phyloP scores from a whole-genome alignment of 163 green algal species.

The Chlorella variabilis region DNA sequence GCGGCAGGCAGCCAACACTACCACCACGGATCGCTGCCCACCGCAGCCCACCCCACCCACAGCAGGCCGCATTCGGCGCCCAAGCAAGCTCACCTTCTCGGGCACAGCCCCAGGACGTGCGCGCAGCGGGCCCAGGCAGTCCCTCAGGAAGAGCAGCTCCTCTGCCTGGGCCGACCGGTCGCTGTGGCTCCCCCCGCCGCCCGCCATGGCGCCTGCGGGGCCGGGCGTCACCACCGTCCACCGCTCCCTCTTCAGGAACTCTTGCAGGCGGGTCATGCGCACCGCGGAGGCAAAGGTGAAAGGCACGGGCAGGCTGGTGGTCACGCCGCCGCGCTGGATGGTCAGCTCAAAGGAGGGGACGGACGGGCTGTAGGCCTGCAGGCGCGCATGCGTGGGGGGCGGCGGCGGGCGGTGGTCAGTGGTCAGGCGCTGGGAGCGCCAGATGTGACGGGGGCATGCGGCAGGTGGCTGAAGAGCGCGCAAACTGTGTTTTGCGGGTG shows the following conservation, averaged over 20 bases:
- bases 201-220: not conserved
- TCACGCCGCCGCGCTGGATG: not conserved
- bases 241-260: not conserved
- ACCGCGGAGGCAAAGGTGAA: not conserved
- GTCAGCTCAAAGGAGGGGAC: not conserved
- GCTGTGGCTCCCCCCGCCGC: no score
- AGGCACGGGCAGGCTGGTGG: not conserved
- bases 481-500: not conserved
- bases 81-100: slow-evolving; percentile 1
- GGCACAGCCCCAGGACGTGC: not conserved
- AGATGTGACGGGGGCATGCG: not conserved
- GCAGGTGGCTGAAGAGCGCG: not conserved
- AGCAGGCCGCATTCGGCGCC: no score
- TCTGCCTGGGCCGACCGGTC: not conserved
- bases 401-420: not conserved
- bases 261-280: not conserved
- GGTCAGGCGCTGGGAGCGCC: not conserved
- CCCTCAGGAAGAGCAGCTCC: slow-evolving; percentile 12
- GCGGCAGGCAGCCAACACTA: no score
- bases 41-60: no score
- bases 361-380: not conserved
- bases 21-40: no score
- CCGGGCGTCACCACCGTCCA: not conserved
- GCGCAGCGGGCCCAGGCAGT: slow-evolving; percentile 13
- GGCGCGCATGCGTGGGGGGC: not conserved